A percentile compares a stretch with the other conserved stretches of the same genome.
Evolutionary conservation across 2,329 filamentous ascomycete genomes (phyloP).

Genomic region (Chaetothyriales sp.): DNA sequence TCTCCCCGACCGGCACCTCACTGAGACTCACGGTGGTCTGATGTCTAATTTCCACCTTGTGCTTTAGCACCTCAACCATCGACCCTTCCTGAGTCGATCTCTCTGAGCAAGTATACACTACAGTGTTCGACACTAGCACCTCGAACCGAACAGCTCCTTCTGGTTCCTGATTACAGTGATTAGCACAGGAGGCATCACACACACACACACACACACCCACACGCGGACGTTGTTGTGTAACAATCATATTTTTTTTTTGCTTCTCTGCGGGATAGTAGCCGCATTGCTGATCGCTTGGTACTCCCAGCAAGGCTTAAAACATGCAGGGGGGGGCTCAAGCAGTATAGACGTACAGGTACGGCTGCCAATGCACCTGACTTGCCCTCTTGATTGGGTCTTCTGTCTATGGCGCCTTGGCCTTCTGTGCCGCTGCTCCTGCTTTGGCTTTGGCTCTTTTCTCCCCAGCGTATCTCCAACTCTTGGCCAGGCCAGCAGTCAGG

Average conservation of each 20-base stretch:
- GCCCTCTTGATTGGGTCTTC: background rate
- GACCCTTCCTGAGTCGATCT: background rate
- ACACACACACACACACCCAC: too few species aligned
- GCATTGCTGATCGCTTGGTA: background rate
- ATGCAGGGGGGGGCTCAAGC: background rate
- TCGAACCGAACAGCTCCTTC: background rate
- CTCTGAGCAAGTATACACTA: too few species aligned
- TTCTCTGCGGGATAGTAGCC: background rate
- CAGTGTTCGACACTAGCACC: too few species aligned
- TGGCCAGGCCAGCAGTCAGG: slow-evolving; percentile 58
- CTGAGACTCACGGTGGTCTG: background rate
- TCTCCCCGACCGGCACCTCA: too few species aligned
- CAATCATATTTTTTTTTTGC: background rate
- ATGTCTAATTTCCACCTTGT: background rate
- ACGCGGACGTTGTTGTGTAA: background rate
- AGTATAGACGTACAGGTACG: background rate
- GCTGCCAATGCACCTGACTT: too few species aligned
- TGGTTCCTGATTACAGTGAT: background rate
- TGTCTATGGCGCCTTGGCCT: slow-evolving; percentile 1
- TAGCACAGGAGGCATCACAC: background rate
- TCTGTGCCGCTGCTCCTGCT: slow-evolving; percentile 10
- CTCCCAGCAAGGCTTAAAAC: background rate
- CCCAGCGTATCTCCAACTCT: slow-evolving; percentile 58
- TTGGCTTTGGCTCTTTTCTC: slow-evolving; percentile 53
- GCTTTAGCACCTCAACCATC: background rate